Conservation (phyloP, 2,329 filamentous ascomycete species). For the Biscogniauxia sp. region DNA sequence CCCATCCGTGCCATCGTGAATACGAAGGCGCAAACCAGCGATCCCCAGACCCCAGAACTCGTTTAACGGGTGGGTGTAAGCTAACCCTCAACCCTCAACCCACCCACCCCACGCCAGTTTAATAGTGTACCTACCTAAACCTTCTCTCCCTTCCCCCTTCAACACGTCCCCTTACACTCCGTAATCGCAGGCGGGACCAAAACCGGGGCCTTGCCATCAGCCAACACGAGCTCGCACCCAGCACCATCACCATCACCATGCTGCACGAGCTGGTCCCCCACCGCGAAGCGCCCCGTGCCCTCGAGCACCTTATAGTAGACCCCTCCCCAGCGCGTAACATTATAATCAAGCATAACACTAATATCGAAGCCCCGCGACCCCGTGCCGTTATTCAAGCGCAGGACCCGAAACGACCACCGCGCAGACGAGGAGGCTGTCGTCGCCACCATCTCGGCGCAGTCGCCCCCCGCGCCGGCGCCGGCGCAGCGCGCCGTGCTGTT, state of each 20-base stretch:
- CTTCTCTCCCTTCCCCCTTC: background rate
- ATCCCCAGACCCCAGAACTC: no score
- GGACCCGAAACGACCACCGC: slow-evolving; percentile 5
- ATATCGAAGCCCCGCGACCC: slow-evolving; percentile 2
- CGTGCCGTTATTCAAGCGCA: background rate
- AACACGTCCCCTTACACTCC: slow-evolving; percentile 13
- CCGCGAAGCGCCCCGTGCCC: slow-evolving; percentile 9
- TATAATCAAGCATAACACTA: slow-evolving; percentile 11
- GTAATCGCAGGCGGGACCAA: slow-evolving; percentile 7
- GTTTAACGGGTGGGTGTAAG: no score
- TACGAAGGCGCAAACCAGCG: no score
- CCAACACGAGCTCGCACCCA: slow-evolving; percentile 4
- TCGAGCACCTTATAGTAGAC: slow-evolving; percentile 12
- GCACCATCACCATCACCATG: background rate
- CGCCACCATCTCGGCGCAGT: slow-evolving; percentile 8
- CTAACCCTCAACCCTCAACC: background rate
- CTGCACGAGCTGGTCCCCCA: slow-evolving; percentile 3
- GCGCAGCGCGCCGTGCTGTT: slow-evolving; percentile 15
- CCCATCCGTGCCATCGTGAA: no score
- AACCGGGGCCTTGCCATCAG: background rate
- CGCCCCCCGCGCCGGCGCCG: no score
- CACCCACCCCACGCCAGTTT: no score
- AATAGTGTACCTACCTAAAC: no score
- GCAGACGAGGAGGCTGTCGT: slow-evolving; percentile 1
- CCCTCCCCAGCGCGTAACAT: slow-evolving; percentile 7